Evolutionary conservation across 2,329 filamentous ascomycete species (phyloP).

Genomic region (Aspergillus pseudoviridinutans): DNA sequence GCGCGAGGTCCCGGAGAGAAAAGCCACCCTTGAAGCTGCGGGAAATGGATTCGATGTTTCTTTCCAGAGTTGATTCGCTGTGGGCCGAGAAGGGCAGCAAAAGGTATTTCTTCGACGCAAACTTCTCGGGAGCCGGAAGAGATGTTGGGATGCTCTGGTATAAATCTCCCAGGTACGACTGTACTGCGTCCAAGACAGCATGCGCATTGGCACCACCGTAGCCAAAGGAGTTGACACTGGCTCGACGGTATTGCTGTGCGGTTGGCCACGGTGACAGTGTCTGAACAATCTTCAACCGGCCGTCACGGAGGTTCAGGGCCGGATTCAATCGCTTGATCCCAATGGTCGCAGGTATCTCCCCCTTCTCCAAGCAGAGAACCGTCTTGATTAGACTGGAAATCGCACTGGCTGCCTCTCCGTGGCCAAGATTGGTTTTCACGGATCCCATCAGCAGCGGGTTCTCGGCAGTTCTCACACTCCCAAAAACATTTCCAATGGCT

Average conservation of each 20-base stretch:
- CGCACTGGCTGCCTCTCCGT: conserved; percentile 4
- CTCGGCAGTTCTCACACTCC: not conserved
- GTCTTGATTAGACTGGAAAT: conserved; percentile 6
- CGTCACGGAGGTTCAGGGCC: not conserved
- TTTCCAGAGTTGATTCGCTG: too few relatives aligned
- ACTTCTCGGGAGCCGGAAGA: not conserved
- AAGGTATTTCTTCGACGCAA: conserved; percentile 8
- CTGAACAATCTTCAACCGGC: too few relatives aligned
- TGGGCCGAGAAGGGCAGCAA: too few relatives aligned
- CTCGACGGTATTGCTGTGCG: not conserved
- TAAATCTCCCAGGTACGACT: not conserved
- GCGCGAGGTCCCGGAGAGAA: too few relatives aligned
- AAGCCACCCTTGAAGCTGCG: too few relatives aligned
- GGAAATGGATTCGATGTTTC: too few relatives aligned
- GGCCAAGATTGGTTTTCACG: conserved; percentile 6
- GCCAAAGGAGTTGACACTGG: too few relatives aligned
- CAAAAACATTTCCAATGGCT: too few relatives aligned
- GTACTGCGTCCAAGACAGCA: too few relatives aligned
- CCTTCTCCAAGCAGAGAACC: not conserved
- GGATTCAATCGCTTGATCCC: not conserved
- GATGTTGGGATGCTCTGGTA: not conserved
- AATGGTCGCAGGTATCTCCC: not conserved
- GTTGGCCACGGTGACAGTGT: not conserved
- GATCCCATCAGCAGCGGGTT: conserved; percentile 1
- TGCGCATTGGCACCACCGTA: too few relatives aligned